Evolutionary conservation across 371 early-diverging fungal species (phyloP).

Genomic region (Mucor saturninus): DNA sequence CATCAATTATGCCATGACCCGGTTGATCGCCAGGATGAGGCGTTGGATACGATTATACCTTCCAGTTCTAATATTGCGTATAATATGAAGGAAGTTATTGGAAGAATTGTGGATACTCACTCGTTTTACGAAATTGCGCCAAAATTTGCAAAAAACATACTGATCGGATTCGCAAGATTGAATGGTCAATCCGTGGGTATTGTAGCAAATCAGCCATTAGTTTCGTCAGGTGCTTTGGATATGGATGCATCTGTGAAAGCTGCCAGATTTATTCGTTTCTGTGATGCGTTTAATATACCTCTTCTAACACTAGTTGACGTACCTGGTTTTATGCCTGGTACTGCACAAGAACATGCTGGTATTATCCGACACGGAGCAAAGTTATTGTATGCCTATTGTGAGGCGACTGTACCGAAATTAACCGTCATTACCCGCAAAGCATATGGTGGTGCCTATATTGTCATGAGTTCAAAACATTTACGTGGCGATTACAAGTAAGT

Average conservation of each 20-base stretch:
- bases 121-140: conserved; percentile 92
- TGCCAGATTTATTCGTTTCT: conserved; percentile 95
- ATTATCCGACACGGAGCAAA: conserved; percentile 98
- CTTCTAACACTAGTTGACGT: conserved; percentile 96
- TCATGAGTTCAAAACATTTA: conserved; percentile 96
- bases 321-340: conserved; percentile 97
- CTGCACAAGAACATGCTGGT: conserved; percentile 94
- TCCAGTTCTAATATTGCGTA: conserved; percentile 92
- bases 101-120: conserved; percentile 83
- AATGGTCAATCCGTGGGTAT: conserved; percentile 92
- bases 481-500: conserved; percentile 82
- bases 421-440: conserved; percentile 96
- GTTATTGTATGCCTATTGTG: conserved; percentile 94
- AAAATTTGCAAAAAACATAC: conserved; percentile 93
- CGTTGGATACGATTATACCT: conserved; percentile 89
- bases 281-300: conserved; percentile 96
- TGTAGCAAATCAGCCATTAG: conserved; percentile 95
- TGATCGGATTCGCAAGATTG: conserved; percentile 90
- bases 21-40: conserved; percentile 74
- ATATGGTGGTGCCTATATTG: conserved; percentile 98
- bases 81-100: conserved; percentile 91
- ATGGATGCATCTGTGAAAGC: conserved; percentile 96
- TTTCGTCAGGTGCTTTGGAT: conserved; percentile 95
- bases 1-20: conserved; percentile 76
- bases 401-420: conserved; percentile 97